These are phyloP conservation scores for Vigna hirtella DNA, from an alignment of 306 rosid genomes.

Conservation along the genomic window DNA sequence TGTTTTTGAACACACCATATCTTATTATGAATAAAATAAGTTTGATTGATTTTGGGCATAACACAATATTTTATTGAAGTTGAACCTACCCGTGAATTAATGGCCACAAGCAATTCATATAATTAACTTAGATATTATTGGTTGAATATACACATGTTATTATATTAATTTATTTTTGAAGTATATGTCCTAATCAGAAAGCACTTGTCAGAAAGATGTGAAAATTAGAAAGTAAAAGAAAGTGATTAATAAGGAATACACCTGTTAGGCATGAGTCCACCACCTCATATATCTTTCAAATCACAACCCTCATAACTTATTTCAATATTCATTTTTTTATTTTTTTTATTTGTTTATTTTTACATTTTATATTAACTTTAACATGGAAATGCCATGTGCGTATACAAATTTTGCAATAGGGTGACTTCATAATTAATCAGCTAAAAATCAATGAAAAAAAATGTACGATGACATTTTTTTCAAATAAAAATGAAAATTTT, in stretches of 20 bases:
- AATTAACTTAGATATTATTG: background rate
- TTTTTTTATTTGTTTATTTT: too few relatives aligned
- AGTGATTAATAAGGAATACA: constrained; percentile 45
- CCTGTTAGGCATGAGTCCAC: constrained; percentile 50
- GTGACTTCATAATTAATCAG: too few relatives aligned
- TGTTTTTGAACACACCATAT: background rate
- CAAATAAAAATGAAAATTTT: too few relatives aligned
- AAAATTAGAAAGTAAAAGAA: constrained; percentile 27
- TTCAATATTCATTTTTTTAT: too few relatives aligned
- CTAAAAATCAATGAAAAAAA: too few relatives aligned
- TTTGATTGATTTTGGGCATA: background rate
- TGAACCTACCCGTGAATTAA: background rate
- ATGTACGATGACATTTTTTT: too few relatives aligned
- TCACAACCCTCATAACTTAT: background rate
- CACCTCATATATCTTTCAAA: constrained; percentile 44
- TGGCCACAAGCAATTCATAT: background rate
- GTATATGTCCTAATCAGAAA: constrained; percentile 40
- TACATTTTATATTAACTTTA: too few relatives aligned
- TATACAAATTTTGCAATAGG: too few relatives aligned
- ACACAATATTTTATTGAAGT: background rate
- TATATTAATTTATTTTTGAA: background rate
- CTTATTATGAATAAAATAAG: too few relatives aligned
- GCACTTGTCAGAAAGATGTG: constrained; percentile 33
- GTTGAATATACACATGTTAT: background rate
- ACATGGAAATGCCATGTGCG: too few relatives aligned